A percentile compares a stretch with the other conserved stretches of the same genome.
Conservation (phyloP, 352 stramenopile species). For the Pythium plurisporium region DNA sequence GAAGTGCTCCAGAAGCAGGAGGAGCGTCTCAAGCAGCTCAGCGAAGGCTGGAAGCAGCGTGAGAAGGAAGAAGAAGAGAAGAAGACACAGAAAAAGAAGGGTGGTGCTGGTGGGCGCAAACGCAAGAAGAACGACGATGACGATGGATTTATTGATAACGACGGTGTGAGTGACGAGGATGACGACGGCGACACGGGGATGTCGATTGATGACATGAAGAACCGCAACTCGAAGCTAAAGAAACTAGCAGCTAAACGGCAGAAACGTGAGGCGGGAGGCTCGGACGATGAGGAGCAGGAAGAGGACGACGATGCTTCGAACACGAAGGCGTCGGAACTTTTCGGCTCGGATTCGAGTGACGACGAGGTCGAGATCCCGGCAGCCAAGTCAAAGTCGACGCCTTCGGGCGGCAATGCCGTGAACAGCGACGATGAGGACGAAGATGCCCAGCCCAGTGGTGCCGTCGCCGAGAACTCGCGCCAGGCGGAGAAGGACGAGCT, state of each 20-base stretch:
- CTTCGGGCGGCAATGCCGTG: constrained; percentile 12
- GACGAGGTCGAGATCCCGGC: constrained; percentile 24
- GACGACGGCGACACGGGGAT: constrained; percentile 55
- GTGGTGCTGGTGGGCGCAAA: constrained; percentile 30
- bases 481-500: constrained; percentile 80
- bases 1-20: constrained; percentile 78
- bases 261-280: constrained; percentile 54
- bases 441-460: constrained; percentile 14
- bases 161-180: constrained; percentile 60
- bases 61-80: constrained; percentile 83
- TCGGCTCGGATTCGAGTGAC: constrained; percentile 81
- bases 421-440: constrained; percentile 51
- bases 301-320: constrained; percentile 24
- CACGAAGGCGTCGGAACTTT: constrained; percentile 55
- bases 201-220: constrained; percentile 90
- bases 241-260: constrained; percentile 82
- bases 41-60: constrained; percentile 77
- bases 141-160: constrained; percentile 61
- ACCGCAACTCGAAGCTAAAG: constrained; percentile 84
- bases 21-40: constrained; percentile 75
- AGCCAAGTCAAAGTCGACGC: constrained; percentile 12
- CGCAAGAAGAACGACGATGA: constrained; percentile 64
- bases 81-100: constrained; percentile 58
- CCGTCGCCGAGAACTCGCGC: constrained; percentile 26
- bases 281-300: constrained; percentile 60